Evolutionary conservation across 164 flowering plant species (phyloP).

Genomic region (Piper betle): DNA sequence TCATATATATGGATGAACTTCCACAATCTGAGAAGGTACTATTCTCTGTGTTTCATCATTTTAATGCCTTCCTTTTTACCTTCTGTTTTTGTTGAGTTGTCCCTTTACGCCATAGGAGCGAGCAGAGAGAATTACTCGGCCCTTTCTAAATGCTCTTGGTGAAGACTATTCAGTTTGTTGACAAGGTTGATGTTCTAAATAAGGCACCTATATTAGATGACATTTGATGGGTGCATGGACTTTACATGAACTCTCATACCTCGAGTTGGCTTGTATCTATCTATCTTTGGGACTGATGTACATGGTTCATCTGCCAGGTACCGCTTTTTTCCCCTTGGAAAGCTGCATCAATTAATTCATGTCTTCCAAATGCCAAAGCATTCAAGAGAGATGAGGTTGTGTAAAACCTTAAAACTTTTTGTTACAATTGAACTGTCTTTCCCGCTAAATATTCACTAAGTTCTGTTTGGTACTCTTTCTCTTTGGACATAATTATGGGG

Average conservation of each 20-base stretch:
- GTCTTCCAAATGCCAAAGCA: conserved; percentile 88
- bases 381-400: conserved; percentile 91
- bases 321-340: conserved; percentile 86
- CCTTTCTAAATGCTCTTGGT: conserved; percentile 79
- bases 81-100: background rate
- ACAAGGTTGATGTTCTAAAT: conserved; percentile 41
- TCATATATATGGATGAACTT: conserved; percentile 80
- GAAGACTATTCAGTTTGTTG: conserved; percentile 79
- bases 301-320: conserved; percentile 32
- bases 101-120: conserved; percentile 31
- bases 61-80: no score
- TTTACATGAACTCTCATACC: no score
- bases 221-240: no score
- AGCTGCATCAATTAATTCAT: conserved; percentile 98
- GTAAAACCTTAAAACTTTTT: background rate
- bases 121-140: conserved; percentile 50
- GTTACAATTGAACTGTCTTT: background rate
- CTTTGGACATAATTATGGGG: no score
- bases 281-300: background rate
- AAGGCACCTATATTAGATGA: background rate
- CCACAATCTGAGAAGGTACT: conserved; percentile 52
- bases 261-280: background rate
- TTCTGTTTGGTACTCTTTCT: background rate
- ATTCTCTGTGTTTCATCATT: background rate
- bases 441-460: background rate